These are phyloP conservation scores for Ceratocystis diversiconidia DNA, from an alignment of 2,329 filamentous ascomycete species.

Conservation along the genomic window DNA sequence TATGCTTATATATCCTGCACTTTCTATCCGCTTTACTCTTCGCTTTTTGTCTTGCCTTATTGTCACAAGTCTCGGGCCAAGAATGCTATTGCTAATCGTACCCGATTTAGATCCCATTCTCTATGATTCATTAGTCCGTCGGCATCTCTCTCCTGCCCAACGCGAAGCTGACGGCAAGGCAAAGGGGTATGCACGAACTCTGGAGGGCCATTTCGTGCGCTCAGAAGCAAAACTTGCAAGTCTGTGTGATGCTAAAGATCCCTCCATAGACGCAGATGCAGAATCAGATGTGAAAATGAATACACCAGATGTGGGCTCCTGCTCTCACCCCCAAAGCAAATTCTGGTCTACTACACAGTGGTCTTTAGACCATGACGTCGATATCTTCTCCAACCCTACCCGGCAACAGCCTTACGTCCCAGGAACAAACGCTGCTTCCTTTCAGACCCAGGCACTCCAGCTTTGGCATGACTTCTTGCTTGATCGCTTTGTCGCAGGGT, in stretches of 20 bases:
- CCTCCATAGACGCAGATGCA: not conserved
- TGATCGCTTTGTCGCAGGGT: constrained; percentile 58
- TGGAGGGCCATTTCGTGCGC: constrained; percentile 63
- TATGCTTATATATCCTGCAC: not conserved
- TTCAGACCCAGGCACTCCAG: constrained; percentile 48
- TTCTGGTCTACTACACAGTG: not conserved
- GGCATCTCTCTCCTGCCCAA: constrained; percentile 60
- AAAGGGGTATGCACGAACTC: constrained; percentile 64
- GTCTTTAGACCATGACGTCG: not conserved
- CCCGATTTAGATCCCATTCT: constrained; percentile 51
- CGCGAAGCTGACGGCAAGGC: constrained; percentile 56
- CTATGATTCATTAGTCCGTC: constrained; percentile 66
- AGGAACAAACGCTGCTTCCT: not conserved
- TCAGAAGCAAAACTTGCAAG: constrained; percentile 58
- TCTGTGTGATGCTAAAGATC: constrained; percentile 10
- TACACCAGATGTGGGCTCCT: not conserved
- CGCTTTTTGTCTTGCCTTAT: not conserved
- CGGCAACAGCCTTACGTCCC: not conserved
- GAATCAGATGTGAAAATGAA: not conserved
- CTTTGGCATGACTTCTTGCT: constrained; percentile 61
- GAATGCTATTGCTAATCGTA: no score
- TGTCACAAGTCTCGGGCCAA: not conserved
- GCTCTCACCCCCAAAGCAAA: not conserved
- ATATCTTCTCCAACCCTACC: not conserved
- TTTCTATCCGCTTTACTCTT: not conserved